These are phyloP conservation scores for Wickerhamiella pararugosa DNA, from an alignment of 1,139 yeast genomes.

Conservation along the genomic window DNA sequence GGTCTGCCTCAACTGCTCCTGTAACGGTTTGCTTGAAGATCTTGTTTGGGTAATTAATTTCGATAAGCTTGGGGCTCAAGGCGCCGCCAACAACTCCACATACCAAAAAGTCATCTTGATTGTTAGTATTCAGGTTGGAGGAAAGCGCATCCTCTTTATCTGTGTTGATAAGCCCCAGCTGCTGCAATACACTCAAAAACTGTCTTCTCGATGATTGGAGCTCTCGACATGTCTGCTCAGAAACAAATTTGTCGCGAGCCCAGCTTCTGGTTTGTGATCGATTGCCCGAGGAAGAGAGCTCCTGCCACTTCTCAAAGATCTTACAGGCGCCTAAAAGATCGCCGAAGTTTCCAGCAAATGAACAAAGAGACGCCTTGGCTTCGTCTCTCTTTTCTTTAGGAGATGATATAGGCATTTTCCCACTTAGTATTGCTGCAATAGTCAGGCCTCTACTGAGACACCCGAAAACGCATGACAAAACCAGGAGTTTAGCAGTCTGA, in stretches of 20 bases:
- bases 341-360: conserved; percentile 36
- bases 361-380: conserved; percentile 37
- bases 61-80: conserved; percentile 66
- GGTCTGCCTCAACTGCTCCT: conserved; percentile 74
- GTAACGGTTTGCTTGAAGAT: conserved; percentile 52
- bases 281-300: conserved; percentile 17
- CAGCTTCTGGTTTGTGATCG: conserved; percentile 27
- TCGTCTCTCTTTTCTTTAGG: conserved; percentile 50
- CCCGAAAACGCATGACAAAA: conserved; percentile 70
- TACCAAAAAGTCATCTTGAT: conserved; percentile 40
- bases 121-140: conserved; percentile 16
- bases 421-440: conserved; percentile 58
- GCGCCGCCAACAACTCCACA: conserved; percentile 66
- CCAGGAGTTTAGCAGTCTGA: conserved; percentile 66
- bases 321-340: conserved; percentile 57
- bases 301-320: conserved; percentile 38
- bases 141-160: conserved; percentile 13
- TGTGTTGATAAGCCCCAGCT: conserved; percentile 55
- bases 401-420: conserved; percentile 58
- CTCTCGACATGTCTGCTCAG: conserved; percentile 52
- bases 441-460: conserved; percentile 64
- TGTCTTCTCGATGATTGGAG: conserved; percentile 58
- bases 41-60: conserved; percentile 70
- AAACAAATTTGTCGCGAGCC: conserved; percentile 46
- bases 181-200: conserved; percentile 49